Evolutionary conservation across 2,329 filamentous ascomycete genomes (phyloP).

Genomic region (Fusarium udum): DNA sequence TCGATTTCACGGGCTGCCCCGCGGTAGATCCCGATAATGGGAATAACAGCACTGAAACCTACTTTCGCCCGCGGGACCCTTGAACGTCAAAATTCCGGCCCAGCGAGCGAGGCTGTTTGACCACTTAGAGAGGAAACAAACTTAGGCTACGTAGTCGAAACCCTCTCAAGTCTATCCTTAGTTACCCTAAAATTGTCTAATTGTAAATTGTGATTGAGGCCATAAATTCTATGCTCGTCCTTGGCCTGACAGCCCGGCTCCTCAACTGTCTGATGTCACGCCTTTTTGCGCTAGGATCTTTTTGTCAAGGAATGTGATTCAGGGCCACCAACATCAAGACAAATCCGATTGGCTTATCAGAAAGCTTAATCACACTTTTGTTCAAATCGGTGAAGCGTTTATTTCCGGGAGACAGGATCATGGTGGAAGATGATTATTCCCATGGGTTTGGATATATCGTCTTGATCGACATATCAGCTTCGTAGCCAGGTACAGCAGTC

Average conservation of each 20-base stretch:
- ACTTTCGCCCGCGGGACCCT: not conserved
- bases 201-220: not conserved
- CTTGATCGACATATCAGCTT: not conserved
- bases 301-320: not conserved
- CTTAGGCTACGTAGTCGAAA: too few species aligned
- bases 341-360: not conserved
- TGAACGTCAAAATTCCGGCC: not conserved
- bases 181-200: too few species aligned
- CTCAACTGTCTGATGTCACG: not conserved
- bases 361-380: not conserved
- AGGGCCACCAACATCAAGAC: not conserved
- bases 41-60: not conserved
- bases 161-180: too few species aligned
- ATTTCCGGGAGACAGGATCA: not conserved
- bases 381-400: not conserved
- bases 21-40: not conserved
- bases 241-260: not conserved
- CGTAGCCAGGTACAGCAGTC: not conserved
- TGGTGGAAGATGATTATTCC: not conserved
- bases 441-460: not conserved
- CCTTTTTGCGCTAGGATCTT: not conserved
- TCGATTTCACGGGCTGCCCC: not conserved
- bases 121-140: not conserved
- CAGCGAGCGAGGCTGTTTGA: not conserved
- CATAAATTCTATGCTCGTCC: too few species aligned